A percentile compares a stretch with the other conserved stretches of the same genome.
Evolutionary conservation across 768 basidiomycete species (phyloP).

Genomic region (Kwoniella shandongensis): DNA sequence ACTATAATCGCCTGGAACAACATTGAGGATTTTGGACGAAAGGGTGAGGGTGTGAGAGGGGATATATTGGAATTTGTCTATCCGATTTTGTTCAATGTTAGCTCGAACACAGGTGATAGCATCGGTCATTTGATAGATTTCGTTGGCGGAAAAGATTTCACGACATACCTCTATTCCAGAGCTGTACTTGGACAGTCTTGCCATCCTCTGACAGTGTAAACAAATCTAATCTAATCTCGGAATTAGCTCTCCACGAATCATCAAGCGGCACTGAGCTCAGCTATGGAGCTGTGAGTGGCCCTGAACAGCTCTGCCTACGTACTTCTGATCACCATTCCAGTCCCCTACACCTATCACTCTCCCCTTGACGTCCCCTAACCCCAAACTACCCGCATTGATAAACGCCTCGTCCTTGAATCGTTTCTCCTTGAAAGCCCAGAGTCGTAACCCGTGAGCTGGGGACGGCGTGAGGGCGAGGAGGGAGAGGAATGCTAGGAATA

Average conservation of each 20-base stretch:
- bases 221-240: constrained; percentile 68
- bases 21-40: constrained; percentile 64
- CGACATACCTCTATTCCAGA: constrained; percentile 63
- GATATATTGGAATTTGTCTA: constrained; percentile 36
- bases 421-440: constrained; percentile 87
- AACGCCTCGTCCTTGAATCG: constrained; percentile 79
- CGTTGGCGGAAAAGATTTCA: no score
- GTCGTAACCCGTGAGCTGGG: constrained; percentile 18
- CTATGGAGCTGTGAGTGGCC: not conserved
- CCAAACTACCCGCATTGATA: constrained; percentile 74
- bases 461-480: not conserved
- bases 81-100: no score
- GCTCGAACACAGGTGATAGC: no score
- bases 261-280: not conserved
- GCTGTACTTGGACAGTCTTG: constrained; percentile 69
- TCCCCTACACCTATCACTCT: constrained; percentile 88
- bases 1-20: constrained; percentile 90
- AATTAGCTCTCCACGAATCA: not conserved
- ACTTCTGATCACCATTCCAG: constrained; percentile 96
- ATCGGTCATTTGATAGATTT: no score
- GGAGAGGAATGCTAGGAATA: not conserved
- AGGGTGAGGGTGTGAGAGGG: constrained; percentile 35
- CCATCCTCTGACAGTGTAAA: constrained; percentile 74
- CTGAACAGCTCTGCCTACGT: constrained; percentile 50
- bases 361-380: constrained; percentile 63